Percentiles rank a stretch among this genome's conserved stretches.
These are phyloP conservation scores for Aureobasidium musti DNA, from an alignment of 2,329 filamentous ascomycete genomes.

Conservation along the genomic window DNA sequence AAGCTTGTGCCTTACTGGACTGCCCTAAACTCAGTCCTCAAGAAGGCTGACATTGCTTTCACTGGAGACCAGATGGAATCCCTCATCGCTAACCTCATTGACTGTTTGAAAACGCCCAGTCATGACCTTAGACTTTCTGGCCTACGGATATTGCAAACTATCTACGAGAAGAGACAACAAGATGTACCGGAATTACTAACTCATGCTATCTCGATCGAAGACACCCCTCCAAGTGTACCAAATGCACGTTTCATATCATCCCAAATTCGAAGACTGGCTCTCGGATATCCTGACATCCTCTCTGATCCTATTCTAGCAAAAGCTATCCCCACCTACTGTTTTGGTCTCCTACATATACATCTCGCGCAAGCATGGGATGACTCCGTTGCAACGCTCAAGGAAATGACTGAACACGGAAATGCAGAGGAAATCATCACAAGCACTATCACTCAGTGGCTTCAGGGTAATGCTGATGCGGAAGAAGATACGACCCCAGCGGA, in stretches of 20 bases:
- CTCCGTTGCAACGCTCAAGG: constrained; percentile 71
- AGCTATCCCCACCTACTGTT: constrained; percentile 78
- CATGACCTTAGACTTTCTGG: constrained; percentile 73
- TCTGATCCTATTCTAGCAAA: constrained; percentile 66
- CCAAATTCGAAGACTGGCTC: constrained; percentile 76
- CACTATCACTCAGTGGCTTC: constrained; percentile 77
- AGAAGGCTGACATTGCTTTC: constrained; percentile 1
- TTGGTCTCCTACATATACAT: constrained; percentile 84
- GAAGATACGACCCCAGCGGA: constrained; percentile 38
- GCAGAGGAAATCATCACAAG: constrained; percentile 73
- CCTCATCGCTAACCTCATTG: constrained; percentile 65
- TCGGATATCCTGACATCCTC: constrained; percentile 61
- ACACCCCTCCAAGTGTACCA: constrained; percentile 74
- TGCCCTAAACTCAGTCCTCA: constrained; percentile 15
- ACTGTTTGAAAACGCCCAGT: constrained; percentile 73
- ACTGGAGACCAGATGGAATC: constrained; percentile 59
- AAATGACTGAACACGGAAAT: constrained; percentile 67
- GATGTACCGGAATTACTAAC: constrained; percentile 56
- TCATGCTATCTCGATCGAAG: constrained; percentile 76
- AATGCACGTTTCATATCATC: constrained; percentile 78
- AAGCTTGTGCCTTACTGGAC: constrained; percentile 29
- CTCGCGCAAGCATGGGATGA: constrained; percentile 88
- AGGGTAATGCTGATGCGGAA: constrained; percentile 44
- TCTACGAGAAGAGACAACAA: constrained; percentile 55
- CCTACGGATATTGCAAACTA: constrained; percentile 67